These are phyloP conservation scores for Physcia stellaris DNA, from an alignment of 495 filamentous ascomycete genomes.

Conservation along the genomic window DNA sequence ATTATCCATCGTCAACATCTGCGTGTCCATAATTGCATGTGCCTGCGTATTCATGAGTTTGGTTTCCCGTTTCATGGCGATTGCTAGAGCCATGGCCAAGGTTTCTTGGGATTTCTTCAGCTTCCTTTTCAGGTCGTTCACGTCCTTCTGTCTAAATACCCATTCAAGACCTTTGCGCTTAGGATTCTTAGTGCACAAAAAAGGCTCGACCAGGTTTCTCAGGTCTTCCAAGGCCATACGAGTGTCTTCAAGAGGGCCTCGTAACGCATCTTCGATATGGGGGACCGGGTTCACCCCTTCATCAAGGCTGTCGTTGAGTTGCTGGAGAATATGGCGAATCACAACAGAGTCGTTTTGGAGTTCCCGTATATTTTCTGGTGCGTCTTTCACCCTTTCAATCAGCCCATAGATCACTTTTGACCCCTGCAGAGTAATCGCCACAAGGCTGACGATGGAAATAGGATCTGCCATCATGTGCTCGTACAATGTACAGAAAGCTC, in stretches of 20 bases:
- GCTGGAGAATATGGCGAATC: constrained; percentile 3
- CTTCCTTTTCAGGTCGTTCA: constrained; percentile 3
- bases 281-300: constrained; percentile 1
- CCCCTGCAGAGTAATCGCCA: no score
- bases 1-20: no score
- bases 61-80: not conserved
- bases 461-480: no score
- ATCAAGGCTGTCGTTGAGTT: constrained; percentile 3
- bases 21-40: no score
- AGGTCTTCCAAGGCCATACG: constrained; percentile 1
- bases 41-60: not conserved
- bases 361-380: constrained; percentile 5
- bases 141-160: constrained; percentile 2
- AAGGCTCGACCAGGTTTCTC: constrained; percentile 4
- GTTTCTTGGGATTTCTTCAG: constrained; percentile 1
- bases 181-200: constrained; percentile 4
- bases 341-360: constrained; percentile 3
- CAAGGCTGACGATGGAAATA: no score
- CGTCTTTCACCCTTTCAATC: constrained; percentile 1
- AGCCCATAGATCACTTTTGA: no score
- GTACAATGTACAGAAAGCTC: no score
- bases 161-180: constrained; percentile 5
- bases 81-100: constrained; percentile 1
- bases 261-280: constrained; percentile 3
- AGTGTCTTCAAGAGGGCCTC: constrained; percentile 6